Evolutionary conservation across 768 basidiomycete genomes (phyloP), one percentile per base, ranked within the genome.

Genomic region (Lyophyllum shimeji): DNA sequence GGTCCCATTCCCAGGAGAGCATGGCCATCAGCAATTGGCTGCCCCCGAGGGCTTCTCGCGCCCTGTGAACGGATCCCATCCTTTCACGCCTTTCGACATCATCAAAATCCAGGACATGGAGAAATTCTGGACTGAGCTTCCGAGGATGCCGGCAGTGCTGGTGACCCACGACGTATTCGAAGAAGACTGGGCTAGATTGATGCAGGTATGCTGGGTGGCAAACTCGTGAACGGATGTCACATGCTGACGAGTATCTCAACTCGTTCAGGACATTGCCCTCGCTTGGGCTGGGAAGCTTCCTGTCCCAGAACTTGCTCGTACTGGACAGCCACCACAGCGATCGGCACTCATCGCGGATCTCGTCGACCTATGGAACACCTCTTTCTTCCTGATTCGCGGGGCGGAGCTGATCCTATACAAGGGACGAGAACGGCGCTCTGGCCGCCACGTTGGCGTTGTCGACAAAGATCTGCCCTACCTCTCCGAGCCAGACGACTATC

Each of bases 381-480:
- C 82, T 8, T 94, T 91, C 72, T 92, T 92, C 78, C 66, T 79
- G 53, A 71, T 77, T 33, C 89, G 91, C 44, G 86, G 87, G 18
- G 82, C 89, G n/a, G 91, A 94, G 62, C 72, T 90, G 46, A 78
- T 90, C 33, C 76, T 94, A n/a, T 93, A 83, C 76, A 89, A 85
- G 66, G 91, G 91, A 42, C 82, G 80, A 46, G 85, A 90, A 69
- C 82, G 89, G 33, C 85, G 87, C 59, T 85, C 89, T n/a, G 90
- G 91, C 2, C 74, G 75, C 5, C 71, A 71, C 27, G 72, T 74
- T 0, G 89, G 89, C 43, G 62, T 71, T 1, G 60, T 82, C 34
- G 89, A 90, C 61, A 71, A 76, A 51, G 72, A 78, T 48, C 72
- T 86, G 33, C 80, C 82, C n/a, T 67, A 69, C 20, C 71, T 76